phyloP scores from a whole-genome alignment of 805 yeast genomes.

The Pichia heedii region DNA sequence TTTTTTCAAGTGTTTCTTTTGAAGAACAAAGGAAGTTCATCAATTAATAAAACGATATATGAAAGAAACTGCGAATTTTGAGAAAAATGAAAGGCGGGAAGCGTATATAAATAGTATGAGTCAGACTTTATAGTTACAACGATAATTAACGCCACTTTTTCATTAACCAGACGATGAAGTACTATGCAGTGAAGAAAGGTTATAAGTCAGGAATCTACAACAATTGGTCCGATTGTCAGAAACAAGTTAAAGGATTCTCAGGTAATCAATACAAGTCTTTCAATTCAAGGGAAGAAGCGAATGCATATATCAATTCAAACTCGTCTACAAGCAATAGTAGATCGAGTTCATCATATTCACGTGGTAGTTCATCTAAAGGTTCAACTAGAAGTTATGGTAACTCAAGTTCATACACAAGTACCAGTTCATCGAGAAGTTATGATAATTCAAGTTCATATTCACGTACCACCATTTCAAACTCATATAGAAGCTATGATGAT shows the following conservation, averaged over 20 bases:
- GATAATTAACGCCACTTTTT: too few relatives aligned
- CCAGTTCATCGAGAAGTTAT: too few relatives aligned
- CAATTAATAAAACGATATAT: too few relatives aligned
- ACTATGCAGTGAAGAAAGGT: slow-evolving; percentile 51
- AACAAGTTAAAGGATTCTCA: slow-evolving; percentile 44
- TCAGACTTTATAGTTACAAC: neutral
- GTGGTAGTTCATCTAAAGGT: neutral
- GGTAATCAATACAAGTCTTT: slow-evolving; percentile 56
- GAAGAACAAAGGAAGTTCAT: too few relatives aligned
- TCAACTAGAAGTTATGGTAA: neutral
- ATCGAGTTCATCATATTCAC: too few relatives aligned
- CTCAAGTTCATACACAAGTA: neutral
- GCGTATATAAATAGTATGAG: too few relatives aligned
- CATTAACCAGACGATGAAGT: slow-evolving; percentile 12
- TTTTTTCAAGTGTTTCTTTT: too few relatives aligned
- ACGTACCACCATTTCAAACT: neutral
- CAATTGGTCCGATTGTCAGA: slow-evolving; percentile 50
- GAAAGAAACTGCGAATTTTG: too few relatives aligned
- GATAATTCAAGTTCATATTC: neutral
- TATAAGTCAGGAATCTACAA: slow-evolving; percentile 46
- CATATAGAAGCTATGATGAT: too few relatives aligned
- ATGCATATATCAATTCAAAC: slow-evolving; percentile 25
- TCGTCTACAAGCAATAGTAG: neutral
- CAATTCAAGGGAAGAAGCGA: slow-evolving; percentile 38
- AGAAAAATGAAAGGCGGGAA: too few relatives aligned